Percentiles rank a stretch among this genome's conserved stretches.
phyloP scores from a whole-genome alignment of 2,329 filamentous ascomycete species.

The Claviceps africana region DNA sequence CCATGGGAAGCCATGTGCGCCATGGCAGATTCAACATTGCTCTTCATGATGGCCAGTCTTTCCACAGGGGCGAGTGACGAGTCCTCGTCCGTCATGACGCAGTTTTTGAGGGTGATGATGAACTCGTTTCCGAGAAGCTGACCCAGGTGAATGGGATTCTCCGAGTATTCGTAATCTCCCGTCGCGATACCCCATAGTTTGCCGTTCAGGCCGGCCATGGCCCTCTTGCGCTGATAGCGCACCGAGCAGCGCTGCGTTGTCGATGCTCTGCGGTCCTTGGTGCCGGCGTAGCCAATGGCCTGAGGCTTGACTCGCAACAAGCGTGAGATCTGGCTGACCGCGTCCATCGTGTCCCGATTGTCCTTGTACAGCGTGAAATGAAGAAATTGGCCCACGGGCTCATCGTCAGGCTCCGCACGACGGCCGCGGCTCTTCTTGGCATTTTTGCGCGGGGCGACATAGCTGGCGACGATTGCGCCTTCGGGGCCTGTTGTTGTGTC shows the following conservation, averaged over 20 bases:
- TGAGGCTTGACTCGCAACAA: slow-evolving; percentile 62
- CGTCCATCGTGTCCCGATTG: slow-evolving; percentile 94
- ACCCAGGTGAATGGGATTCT: slow-evolving; percentile 62
- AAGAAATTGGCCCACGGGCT: slow-evolving; percentile 54
- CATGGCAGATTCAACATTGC: slow-evolving; percentile 42
- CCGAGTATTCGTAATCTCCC: slow-evolving; percentile 70
- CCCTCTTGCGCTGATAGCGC: slow-evolving; percentile 34
- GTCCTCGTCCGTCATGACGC: slow-evolving; percentile 40
- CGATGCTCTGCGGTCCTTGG: slow-evolving; percentile 78
- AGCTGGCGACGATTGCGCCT: slow-evolving; percentile 51
- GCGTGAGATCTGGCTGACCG: slow-evolving; percentile 61
- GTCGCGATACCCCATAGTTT: slow-evolving; percentile 51
- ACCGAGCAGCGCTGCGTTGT: slow-evolving; percentile 72
- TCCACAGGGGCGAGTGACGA: slow-evolving; percentile 12
- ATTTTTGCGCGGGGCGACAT: slow-evolving; percentile 36
- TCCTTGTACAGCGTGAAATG: slow-evolving; percentile 94
- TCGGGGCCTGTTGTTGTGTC: slow-evolving; percentile 53
- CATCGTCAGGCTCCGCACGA: slow-evolving; percentile 15
- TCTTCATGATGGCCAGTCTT: slow-evolving; percentile 17
- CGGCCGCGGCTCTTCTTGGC: slow-evolving; percentile 17
- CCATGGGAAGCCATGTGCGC: slow-evolving; percentile 56
- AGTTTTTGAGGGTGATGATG: slow-evolving; percentile 79
- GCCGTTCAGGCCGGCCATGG: slow-evolving; percentile 50
- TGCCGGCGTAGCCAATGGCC: slow-evolving; percentile 64
- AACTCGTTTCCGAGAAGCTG: slow-evolving; percentile 86